These are phyloP conservation scores for Tricholoma bakamatsutake DNA, from an alignment of 768 basidiomycete species.

Conservation along the genomic window DNA sequence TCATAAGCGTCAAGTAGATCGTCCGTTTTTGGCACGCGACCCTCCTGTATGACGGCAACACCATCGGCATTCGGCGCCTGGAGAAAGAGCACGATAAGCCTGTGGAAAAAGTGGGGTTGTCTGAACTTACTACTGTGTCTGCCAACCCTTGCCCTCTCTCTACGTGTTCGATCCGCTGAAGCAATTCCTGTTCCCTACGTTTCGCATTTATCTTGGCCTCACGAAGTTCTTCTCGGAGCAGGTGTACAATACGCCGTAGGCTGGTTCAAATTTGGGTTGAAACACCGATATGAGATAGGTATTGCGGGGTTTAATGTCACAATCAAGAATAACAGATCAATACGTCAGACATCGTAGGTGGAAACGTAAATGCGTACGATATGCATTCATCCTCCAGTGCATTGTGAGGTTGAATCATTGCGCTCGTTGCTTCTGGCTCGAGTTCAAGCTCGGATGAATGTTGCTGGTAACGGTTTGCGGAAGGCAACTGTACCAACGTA, in stretches of 20 bases:
- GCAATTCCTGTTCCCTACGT: background rate
- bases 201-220: background rate
- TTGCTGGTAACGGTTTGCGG: background rate
- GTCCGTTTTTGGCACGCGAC: background rate
- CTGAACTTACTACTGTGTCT: background rate
- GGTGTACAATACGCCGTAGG: background rate
- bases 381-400: background rate
- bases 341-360: background rate
- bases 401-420: background rate
- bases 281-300: background rate
- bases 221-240: background rate
- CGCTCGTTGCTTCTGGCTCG: background rate
- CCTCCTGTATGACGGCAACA: background rate
- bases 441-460: background rate
- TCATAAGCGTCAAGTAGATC: conserved; percentile 27
- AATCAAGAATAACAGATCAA: background rate
- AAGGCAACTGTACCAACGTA: background rate
- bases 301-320: background rate
- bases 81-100: background rate
- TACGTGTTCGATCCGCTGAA: background rate
- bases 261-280: background rate
- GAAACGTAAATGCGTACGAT: background rate
- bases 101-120: background rate
- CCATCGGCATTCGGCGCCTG: background rate
- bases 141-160: background rate